Base-by-base conservation (phyloP, 257 asterid genomes). In the Jasminum sambac region DNA sequence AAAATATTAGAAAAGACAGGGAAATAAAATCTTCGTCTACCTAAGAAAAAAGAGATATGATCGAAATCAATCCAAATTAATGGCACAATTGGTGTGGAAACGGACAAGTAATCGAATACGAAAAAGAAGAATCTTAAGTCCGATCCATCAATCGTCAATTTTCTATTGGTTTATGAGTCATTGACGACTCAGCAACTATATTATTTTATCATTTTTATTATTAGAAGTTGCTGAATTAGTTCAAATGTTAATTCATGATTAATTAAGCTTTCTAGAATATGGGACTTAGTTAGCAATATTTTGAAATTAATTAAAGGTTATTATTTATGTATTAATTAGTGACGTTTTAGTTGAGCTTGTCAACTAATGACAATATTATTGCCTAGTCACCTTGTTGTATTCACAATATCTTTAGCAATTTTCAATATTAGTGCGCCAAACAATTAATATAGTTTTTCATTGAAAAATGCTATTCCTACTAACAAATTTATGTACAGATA, bases 151-250 rank as follows among this genome's bases (percentile, higher is more conserved):
- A 44, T 46, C 52, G 34, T 58, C 59, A 52, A 41, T 73, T 71
- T 79, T 58, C 62, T 66, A 73, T 80, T 84, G 80, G 84, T 67
- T 78, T 26, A 61, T 78, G 87, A 78, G 69, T 86, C 89, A 84
- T 19, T 69, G 58, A 52, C 70, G 68, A 74, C 80, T 75, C 65
- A 71, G 8, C 4, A 39, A 65, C 39, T 41, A 65, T 26, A 67
- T 75, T 74, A 52, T 23, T 39, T 61, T 37, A 34, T 60, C 63
- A 59, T 72, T 23, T 40, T 69, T 23, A 69, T 74, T 37, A n/a
- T n/a, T n/a, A n/a, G n/a, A 59, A 34, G 58, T 66, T 66, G 81
- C 71, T 76, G 73, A 63, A 75, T 81, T 84, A 73, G 78, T 80
- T 76, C 70, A 71, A 78, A 77, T 60, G 78, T 65, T 75, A 63